Evolutionary conservation across 345 rosid genomes (phyloP).

Genomic region (Ceriops zippeliana): DNA sequence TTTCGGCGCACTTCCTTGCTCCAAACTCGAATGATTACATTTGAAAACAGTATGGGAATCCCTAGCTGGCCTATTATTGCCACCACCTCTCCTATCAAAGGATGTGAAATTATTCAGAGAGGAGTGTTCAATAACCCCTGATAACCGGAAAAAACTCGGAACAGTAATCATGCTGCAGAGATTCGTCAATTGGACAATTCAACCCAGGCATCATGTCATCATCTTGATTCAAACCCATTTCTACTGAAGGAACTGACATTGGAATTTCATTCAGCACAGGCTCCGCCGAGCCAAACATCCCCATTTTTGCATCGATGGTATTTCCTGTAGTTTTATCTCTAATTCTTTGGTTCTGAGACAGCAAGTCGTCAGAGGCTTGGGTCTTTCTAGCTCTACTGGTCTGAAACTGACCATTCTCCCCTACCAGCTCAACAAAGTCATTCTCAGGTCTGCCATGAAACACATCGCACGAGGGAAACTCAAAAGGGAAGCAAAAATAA

Average conservation of each 20-base stretch:
- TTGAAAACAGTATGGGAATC: constrained; percentile 24
- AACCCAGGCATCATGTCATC: constrained; percentile 72
- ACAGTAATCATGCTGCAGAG: constrained; percentile 44
- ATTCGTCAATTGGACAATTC: constrained; percentile 45
- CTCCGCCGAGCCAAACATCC: constrained; percentile 29
- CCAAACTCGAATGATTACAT: constrained; percentile 21
- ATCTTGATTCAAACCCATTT: constrained; percentile 51
- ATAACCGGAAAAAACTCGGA: constrained; percentile 50
- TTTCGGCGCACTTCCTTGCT: constrained; percentile 27
- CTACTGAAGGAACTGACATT: constrained; percentile 41
- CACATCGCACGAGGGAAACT: not conserved
- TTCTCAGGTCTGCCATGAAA: constrained; percentile 52
- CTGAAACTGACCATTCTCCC: constrained; percentile 81
- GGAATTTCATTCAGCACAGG: constrained; percentile 47
- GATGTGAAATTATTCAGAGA: constrained; percentile 38
- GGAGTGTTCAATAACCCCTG: constrained; percentile 51
- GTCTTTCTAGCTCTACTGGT: constrained; percentile 45
- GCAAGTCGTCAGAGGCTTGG: constrained; percentile 21
- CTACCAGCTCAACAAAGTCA: constrained; percentile 62
- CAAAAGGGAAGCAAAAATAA: not conserved
- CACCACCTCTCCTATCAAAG: constrained; percentile 31
- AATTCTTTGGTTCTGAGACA: constrained; percentile 17
- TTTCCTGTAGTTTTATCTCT: constrained; percentile 37
- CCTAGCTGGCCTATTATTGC: constrained; percentile 26
- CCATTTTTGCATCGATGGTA: constrained; percentile 26